Base-by-base conservation (phyloP, 495 filamentous ascomycete species). In the Penicillium paxilli region DNA sequence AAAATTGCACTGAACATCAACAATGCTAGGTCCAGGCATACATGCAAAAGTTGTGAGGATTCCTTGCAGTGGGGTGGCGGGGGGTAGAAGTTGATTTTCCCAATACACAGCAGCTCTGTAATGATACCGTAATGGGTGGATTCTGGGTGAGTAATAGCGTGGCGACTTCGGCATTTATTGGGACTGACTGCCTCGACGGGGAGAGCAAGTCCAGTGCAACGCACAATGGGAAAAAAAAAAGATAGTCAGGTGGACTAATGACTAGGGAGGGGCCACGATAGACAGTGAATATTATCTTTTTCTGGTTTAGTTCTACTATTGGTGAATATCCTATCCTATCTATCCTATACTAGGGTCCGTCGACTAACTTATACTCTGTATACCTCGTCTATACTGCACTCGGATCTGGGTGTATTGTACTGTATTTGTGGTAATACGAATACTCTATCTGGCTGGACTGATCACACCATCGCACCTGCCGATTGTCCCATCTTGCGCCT, bases 381-480 rank as follows among this genome's bases (percentile, higher is more conserved):
- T n/a, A n/a, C n/a, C n/a, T n/a, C n/a, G n/a, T n/a, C n/a, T n/a
- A n/a, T n/a, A n/a, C n/a, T n/a, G n/a, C n/a, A n/a, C n/a, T n/a
- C n/a, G n/a, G n/a, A n/a, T n/a, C n/a, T n/a, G n/a, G n/a, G n/a
- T n/a, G 23, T 40, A 26, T 20, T 20, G 17, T 44, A 23, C 23
- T n/a, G 6, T 35, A 33, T 26, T 44, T 52, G 62, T n/a, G n/a
- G n/a, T n/a, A n/a, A n/a, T n/a, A n/a, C n/a, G n/a, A n/a, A n/a
- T n/a, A n/a, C n/a, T n/a, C n/a, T n/a, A n/a, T n/a, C n/a, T n/a
- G n/a, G n/a, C n/a, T n/a, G n/a, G n/a, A n/a, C n/a, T n/a, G n/a
- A 76, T 76, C 71, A 74, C 73, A 76, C 70, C 73, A 76, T 76
- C 71, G 64, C 51, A 57, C 54, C 52, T 47, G 41, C 55, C n/a